Base-by-base conservation (phyloP, 352 stramenopile genomes). In the Phytophthora hibernalis region DNA sequence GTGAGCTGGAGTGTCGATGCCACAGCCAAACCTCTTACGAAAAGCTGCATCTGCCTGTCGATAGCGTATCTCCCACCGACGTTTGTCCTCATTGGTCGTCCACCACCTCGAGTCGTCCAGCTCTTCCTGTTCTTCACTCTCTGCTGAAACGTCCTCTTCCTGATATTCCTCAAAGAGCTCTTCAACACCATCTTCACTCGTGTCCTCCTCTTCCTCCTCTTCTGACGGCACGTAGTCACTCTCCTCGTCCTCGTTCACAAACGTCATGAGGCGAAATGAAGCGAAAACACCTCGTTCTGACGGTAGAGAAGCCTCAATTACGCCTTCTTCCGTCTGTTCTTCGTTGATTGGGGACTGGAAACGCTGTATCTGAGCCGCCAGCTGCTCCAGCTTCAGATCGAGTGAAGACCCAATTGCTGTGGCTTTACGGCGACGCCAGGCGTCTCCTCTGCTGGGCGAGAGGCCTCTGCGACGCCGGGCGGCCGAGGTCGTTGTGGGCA, bases 1-100 rank as follows among this genome's bases (percentile, higher is more conserved):
- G 13, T 74, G 58, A 15, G 68, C 44, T 22, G 48, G 50, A 2
- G 75, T 82, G 55, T 85, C 72, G 51, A 89, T 85, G 2, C 33
- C 51, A 42, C 68, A 83, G 15, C 79, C 77, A 22, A 71, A 76
- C 5, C 40, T 61, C 37, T 50, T 68, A 2, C 58, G 49, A 26
- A 79, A 79, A 12, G 44, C 55, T 13, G 56, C 53, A 40, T 82
- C 66, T n/a, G 43, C 54, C 5, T 65, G 21, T 21, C 35, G 33
- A 22, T 80, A 83, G 24, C 42, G 44, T 13, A 76, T 66, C 24
- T 72, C 61, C 64, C 70, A 82, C n/a, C 26, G 60, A 21, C 54
- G 54, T 30, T 76, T 77, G 21, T 85, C 77, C 31, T 79, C 61
- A 5, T 53, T 49, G 4, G 50, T 58, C 8, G 52, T 52, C 49